Evolutionary conservation across 257 asterid species (phyloP).

Genomic region (Solanum chiquidenum): DNA sequence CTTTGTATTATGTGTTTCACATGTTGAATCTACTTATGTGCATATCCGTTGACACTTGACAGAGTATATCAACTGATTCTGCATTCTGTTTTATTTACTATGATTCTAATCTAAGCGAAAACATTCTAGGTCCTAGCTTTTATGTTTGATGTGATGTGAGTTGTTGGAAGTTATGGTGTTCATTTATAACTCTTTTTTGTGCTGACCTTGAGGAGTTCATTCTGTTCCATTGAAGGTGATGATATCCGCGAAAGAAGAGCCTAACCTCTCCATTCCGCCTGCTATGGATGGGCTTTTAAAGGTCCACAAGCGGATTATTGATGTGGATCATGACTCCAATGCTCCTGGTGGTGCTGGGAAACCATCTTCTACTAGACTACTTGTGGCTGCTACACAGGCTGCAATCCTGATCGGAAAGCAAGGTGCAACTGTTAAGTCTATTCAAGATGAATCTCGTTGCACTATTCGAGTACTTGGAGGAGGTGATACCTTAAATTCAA

Average conservation of each 20-base stretch:
- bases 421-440: conserved; percentile 83
- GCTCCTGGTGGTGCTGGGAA: conserved; percentile 31
- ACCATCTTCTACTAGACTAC: conserved; percentile 63
- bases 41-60: background rate
- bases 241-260: conserved; percentile 86
- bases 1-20: background rate
- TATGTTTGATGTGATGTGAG: background rate
- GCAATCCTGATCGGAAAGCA: conserved; percentile 95
- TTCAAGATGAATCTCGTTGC: conserved; percentile 76
- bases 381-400: conserved; percentile 87
- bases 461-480: conserved; percentile 69
- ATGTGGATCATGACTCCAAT: conserved; percentile 43
- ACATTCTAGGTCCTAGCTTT: background rate
- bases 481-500: conserved; percentile 31
- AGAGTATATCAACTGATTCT: background rate
- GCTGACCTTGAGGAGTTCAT: background rate
- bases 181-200: background rate
- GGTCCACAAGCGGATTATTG: conserved; percentile 68
- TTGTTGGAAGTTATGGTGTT: background rate
- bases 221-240: conserved; percentile 34
- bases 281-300: conserved; percentile 81
- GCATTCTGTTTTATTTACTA: background rate
- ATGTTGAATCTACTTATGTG: background rate
- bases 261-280: conserved; percentile 63
- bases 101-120: background rate